Conservation (phyloP, 139 green algal genomes). For the Nannochloris sp. region DNA sequence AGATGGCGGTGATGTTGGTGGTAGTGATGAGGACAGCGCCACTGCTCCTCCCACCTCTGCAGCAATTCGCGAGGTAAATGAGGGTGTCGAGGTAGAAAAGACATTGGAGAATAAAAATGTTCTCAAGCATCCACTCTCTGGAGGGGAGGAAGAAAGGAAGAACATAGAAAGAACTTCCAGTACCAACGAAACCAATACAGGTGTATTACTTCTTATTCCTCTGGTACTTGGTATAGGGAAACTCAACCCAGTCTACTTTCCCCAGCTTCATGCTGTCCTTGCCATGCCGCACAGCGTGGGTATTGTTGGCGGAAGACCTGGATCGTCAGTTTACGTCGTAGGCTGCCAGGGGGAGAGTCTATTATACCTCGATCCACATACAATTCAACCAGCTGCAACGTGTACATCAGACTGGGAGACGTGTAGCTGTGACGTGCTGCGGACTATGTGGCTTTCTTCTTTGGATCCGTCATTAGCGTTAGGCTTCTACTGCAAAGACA, state of each 20-base stretch:
- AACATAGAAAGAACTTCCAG: not conserved
- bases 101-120: not conserved
- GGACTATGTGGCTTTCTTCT: constrained; percentile 47
- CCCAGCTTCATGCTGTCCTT: constrained; percentile 69
- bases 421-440: constrained; percentile 29
- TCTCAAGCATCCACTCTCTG: not conserved
- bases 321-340: constrained; percentile 78
- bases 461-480: constrained; percentile 83
- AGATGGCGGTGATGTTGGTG: not conserved
- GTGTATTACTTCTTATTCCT: constrained; percentile 71
- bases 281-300: constrained; percentile 71
- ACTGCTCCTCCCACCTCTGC: not conserved
- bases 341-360: constrained; percentile 58
- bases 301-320: constrained; percentile 80
- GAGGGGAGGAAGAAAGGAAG: not conserved
- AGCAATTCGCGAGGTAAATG: not conserved
- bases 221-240: constrained; percentile 77
- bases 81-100: not conserved
- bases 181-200: not conserved
- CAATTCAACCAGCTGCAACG: constrained; percentile 41
- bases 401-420: constrained; percentile 13
- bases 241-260: constrained; percentile 68
- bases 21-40: not conserved
- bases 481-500: constrained; percentile 65
- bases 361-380: constrained; percentile 80